phyloP scores from a whole-genome alignment of 306 rosid species.

The Carpinus viminea region DNA sequence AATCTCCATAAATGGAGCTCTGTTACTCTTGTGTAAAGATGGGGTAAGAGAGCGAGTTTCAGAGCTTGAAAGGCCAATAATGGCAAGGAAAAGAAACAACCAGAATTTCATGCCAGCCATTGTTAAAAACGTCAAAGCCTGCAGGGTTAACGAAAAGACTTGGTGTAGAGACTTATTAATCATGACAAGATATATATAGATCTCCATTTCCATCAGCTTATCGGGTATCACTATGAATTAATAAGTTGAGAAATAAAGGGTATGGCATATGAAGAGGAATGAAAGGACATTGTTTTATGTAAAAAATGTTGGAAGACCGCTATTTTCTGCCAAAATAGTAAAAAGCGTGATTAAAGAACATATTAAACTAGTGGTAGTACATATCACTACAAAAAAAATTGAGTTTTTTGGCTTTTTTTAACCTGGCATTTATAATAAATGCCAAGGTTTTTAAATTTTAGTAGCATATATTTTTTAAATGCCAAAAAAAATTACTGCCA shows the following conservation, averaged over 20 bases:
- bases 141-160: neutral
- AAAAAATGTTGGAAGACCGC: neutral
- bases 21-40: neutral
- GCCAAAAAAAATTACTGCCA: too few species aligned
- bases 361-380: neutral
- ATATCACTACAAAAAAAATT: too few species aligned
- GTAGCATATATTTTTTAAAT: too few species aligned
- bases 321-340: neutral
- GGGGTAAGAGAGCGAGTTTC: slow-evolving; percentile 16
- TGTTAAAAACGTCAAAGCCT: neutral
- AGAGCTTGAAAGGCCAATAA: slow-evolving; percentile 18
- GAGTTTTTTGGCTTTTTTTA: too few species aligned
- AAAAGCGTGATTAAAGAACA: neutral
- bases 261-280: neutral
- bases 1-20: slow-evolving; percentile 10
- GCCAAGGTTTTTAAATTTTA: too few species aligned
- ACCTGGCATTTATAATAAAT: too few species aligned
- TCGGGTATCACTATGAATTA: too few species aligned
- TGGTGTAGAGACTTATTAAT: neutral
- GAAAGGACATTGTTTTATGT: neutral
- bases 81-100: slow-evolving; percentile 1
- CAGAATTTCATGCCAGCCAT: slow-evolving; percentile 6
- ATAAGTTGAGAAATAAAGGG: neutral
- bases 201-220: too few species aligned
- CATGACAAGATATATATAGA: neutral